phyloP scores from a whole-genome alignment of 2,329 filamentous ascomycete species.

The Trichoderma endophyticum region DNA sequence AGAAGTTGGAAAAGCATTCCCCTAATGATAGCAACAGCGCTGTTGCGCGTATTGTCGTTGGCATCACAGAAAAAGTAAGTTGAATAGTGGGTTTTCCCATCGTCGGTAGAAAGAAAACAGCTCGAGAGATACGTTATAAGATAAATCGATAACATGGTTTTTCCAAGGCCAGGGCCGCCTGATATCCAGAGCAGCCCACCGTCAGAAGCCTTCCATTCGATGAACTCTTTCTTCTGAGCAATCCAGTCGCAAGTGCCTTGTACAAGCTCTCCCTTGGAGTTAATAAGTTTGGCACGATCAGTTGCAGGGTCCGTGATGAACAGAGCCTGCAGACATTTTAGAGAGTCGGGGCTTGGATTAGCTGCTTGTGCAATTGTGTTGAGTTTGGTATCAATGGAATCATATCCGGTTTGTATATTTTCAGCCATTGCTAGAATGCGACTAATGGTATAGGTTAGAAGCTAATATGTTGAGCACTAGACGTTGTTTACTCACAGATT shows the following conservation, averaged over 20 bases:
- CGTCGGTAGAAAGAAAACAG: neutral
- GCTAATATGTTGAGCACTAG: too few relatives aligned
- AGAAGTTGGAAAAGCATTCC: neutral
- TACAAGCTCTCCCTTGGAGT: neutral
- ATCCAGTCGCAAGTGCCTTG: constrained; percentile 3
- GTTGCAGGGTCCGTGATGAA: constrained; percentile 1
- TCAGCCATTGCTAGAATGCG: neutral
- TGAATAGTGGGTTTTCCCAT: neutral
- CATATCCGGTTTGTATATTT: neutral
- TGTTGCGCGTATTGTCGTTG: neutral
- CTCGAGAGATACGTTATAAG: neutral
- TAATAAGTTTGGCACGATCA: neutral
- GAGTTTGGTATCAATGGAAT: neutral
- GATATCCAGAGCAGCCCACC: constrained; percentile 10
- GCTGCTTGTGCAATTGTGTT: neutral
- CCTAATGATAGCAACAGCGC: neutral
- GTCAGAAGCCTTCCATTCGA: neutral
- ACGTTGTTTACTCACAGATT: too few relatives aligned
- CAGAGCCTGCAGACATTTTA: neutral
- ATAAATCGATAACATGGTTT: constrained; percentile 9
- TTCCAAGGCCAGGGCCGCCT: neutral
- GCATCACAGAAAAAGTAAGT: neutral
- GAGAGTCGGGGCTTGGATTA: neutral
- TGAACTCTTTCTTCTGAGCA: neutral
- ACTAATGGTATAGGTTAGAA: too few relatives aligned